phyloP scores from a whole-genome alignment of 208 protist species.

The Plasmodiophora brassicae region DNA sequence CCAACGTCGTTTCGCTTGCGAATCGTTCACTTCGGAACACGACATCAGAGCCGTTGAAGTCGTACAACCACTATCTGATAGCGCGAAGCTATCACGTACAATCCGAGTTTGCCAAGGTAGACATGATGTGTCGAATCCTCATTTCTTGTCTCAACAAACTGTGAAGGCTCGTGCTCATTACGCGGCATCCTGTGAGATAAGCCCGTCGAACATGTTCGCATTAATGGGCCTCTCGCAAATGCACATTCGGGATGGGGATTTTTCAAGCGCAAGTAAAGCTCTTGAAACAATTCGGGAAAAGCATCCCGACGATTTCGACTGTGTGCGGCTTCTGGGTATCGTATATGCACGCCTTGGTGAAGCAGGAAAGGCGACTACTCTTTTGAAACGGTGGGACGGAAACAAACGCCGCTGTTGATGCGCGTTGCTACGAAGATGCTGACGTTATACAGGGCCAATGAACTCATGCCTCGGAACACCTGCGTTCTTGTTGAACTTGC shows the following conservation, averaged over 20 bases:
- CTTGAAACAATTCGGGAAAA: not conserved
- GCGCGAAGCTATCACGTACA: slow-evolving; percentile 9
- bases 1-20: not conserved
- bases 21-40: not conserved
- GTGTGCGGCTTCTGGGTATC: not conserved
- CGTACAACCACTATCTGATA: not conserved
- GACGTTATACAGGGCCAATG: not conserved
- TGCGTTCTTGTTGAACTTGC: not conserved
- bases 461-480: not conserved
- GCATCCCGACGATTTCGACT: slow-evolving; percentile 19
- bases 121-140: not conserved
- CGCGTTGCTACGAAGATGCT: too few relatives aligned
- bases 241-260: not conserved
- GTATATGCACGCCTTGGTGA: not conserved
- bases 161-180: not conserved
- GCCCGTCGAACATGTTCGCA: not conserved
- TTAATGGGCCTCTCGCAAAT: not conserved
- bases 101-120: not conserved
- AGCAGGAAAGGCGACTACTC: not conserved
- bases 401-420: not conserved
- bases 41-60: not conserved
- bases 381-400: not conserved
- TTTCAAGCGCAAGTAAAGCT: not conserved
- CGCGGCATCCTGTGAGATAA: not conserved
- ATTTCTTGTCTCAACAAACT: not conserved